Base-by-base conservation (phyloP, 495 filamentous ascomycete species). In the Pseudevernia furfuracea region DNA sequence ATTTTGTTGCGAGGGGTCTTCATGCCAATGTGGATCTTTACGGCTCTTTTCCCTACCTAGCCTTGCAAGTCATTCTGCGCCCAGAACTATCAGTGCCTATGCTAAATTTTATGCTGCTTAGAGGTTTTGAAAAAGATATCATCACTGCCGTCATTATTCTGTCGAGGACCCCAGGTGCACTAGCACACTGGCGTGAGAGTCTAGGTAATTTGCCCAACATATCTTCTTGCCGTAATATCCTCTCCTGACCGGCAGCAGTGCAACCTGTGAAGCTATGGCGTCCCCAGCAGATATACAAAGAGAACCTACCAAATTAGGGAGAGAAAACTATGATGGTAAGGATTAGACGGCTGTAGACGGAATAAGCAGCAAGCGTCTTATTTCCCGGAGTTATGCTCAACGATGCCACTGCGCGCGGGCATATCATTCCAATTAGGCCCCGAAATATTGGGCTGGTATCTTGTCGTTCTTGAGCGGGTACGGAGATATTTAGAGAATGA, bases 1-100 rank as follows among this genome's bases (percentile, higher is more conserved):
- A 79, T 66, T 84, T 84, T 53, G 71, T 73, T 10, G 69, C 71
- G 53, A 68, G 80, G 21, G 75, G 75, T 12, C 67, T 84, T 44
- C 76, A 79, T 30, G 75, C 78, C 8, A 84, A 84, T 66, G 80
- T 80, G 30, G 81, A 84, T 65, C 72, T 83, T 30, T 82, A 78
- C 70, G 74, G 73, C 9, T 71, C 69, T 12, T 77, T 84, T 46
- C 71, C 77, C 15, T 84, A 81, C 52, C 76, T 72, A 10, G 79
- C 79, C 7, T 68, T 84, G 81, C 68, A 62, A 64, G 69, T 28
- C 48, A 70, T 77, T 39, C 15, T 0, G 25, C 4, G 1, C 28
- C 69, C 73, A 34, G 58, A 68, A 1, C 71, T 76, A 11, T 70
- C 74, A n/a, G 71, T 79, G 43, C 71, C 71, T 0, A 69, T 70